Percentiles rank a stretch among this genome's conserved stretches.
Evolutionary conservation across 768 basidiomycete species (phyloP).

Genomic region (Tubosaeta sp.): DNA sequence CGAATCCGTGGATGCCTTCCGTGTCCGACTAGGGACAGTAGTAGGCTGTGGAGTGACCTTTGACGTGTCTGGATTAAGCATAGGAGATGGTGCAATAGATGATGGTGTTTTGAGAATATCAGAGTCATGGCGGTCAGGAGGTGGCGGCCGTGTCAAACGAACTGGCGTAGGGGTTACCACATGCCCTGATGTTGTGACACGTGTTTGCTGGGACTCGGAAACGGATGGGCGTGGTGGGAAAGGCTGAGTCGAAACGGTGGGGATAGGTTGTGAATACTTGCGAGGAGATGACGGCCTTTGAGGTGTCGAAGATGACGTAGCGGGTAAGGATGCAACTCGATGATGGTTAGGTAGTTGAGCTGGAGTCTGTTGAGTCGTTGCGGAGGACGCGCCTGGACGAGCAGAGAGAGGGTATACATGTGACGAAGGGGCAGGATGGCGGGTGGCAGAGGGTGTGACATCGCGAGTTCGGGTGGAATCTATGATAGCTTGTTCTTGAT

Average conservation of each 20-base stretch:
- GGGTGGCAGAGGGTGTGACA: constrained; percentile 10
- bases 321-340: constrained; percentile 36
- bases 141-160: constrained; percentile 18
- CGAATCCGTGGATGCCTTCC: constrained; percentile 28
- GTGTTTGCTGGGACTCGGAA: constrained; percentile 17
- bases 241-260: constrained; percentile 25
- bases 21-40: constrained; percentile 18
- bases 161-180: constrained; percentile 29
- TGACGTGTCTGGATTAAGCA: constrained; percentile 34
- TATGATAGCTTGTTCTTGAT: constrained; percentile 18
- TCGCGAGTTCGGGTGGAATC: constrained; percentile 26
- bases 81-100: constrained; percentile 51
- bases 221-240: constrained; percentile 25
- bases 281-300: constrained; percentile 28
- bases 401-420: constrained; percentile 21
- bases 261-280: constrained; percentile 26
- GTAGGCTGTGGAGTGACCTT: constrained; percentile 4
- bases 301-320: constrained; percentile 11
- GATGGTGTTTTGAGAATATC: constrained; percentile 60
- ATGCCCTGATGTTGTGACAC: constrained; percentile 30
- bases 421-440: constrained; percentile 17
- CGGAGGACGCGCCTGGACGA: constrained; percentile 19
- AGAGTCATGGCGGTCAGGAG: constrained; percentile 42
- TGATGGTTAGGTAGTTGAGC: constrained; percentile 28
- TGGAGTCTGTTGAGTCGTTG: constrained; percentile 19